Evolutionary conservation across 495 filamentous ascomycete genomes (phyloP).

Genomic region (Cercophora scortea): DNA sequence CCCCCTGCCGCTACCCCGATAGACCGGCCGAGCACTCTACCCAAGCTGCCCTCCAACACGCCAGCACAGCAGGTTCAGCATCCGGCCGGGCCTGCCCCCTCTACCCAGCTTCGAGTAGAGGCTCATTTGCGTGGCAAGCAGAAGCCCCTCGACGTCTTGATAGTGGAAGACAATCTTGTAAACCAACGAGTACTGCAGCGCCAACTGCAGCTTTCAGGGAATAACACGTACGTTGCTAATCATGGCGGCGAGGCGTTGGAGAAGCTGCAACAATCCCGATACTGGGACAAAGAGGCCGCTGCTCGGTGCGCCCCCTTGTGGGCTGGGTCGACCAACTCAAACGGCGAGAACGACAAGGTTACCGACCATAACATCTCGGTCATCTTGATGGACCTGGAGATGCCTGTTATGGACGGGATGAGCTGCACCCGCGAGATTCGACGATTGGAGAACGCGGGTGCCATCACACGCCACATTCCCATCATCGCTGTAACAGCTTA

Average conservation of each 20-base stretch:
- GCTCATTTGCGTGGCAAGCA: no score
- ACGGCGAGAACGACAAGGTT: slow-evolving; percentile 19
- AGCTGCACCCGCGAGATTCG: slow-evolving; percentile 65
- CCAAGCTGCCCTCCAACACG: not conserved
- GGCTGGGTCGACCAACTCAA: not conserved
- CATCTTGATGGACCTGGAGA: slow-evolving; percentile 78
- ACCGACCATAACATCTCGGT: slow-evolving; percentile 43
- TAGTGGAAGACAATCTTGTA: slow-evolving; percentile 82
- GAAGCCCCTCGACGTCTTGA: slow-evolving; percentile 41
- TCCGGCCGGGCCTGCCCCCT: not conserved
- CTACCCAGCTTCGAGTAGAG: no score
- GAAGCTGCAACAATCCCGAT: slow-evolving; percentile 35
- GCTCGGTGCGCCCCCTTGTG: not conserved
- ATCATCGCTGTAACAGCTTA: slow-evolving; percentile 80
- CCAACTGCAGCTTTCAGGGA: slow-evolving; percentile 62
- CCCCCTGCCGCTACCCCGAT: not conserved
- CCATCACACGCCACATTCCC: slow-evolving; percentile 52
- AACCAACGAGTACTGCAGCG: slow-evolving; percentile 68
- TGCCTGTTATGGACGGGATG: slow-evolving; percentile 83
- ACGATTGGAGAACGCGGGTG: slow-evolving; percentile 47
- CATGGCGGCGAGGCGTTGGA: slow-evolving; percentile 72
- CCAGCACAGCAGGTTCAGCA: not conserved
- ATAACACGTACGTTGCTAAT: slow-evolving; percentile 61
- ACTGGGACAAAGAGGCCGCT: slow-evolving; percentile 29
- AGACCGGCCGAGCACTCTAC: not conserved